phyloP scores from a whole-genome alignment of 345 rosid genomes.

The Bruguiera gymnorhiza region DNA sequence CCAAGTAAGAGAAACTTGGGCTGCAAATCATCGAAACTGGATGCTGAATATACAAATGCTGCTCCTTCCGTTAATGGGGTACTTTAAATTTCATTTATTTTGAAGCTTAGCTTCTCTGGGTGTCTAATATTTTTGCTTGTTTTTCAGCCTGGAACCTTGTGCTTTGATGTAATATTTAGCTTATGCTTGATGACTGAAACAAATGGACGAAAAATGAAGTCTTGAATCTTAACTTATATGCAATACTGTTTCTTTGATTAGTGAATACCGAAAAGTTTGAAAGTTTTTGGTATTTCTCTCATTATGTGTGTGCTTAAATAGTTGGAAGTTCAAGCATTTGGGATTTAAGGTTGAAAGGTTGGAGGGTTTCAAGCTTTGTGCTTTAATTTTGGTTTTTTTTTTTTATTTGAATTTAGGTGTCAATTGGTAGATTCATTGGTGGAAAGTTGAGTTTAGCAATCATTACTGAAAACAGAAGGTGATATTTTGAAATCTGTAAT shows the following conservation, averaged over 20 bases:
- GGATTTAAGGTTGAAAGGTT: too few species aligned
- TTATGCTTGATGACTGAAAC: conserved; percentile 3
- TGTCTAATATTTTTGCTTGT: background rate
- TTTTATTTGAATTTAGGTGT: background rate
- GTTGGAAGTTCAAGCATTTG: background rate
- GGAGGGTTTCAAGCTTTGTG: background rate
- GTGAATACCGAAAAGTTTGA: background rate
- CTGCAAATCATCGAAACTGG: conserved; percentile 36
- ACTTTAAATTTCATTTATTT: conserved; percentile 16
- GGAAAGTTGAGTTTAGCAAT: background rate
- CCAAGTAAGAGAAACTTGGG: conserved; percentile 29
- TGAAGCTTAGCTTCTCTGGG: background rate
- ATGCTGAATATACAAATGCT: conserved; percentile 23
- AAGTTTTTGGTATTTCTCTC: background rate
- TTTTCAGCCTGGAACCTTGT: background rate
- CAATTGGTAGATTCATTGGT: background rate
- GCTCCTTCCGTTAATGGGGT: conserved; percentile 49
- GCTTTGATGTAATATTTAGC: background rate
- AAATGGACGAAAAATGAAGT: background rate
- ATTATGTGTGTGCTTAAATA: background rate
- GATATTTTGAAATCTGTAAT: too few species aligned
- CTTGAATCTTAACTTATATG: background rate
- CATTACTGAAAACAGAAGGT: background rate
- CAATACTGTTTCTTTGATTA: background rate
- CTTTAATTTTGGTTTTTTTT: background rate